These are phyloP conservation scores for Gigaspora rosea DNA, from an alignment of 192 early-diverging fungal genomes.

Conservation along the genomic window DNA sequence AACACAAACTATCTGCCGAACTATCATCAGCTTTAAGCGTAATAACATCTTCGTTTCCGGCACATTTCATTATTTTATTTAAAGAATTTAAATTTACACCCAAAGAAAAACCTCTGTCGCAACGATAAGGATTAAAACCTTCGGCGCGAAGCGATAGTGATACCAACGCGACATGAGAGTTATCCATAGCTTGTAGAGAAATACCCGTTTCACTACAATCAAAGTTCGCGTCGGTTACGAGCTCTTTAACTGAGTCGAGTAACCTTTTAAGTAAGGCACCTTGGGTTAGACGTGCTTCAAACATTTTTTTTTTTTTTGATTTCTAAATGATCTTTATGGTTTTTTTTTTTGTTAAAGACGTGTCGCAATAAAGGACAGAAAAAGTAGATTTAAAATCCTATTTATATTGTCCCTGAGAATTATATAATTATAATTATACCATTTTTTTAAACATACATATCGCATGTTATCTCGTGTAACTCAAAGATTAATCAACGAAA, in stretches of 20 bases:
- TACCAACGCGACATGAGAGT: constrained; percentile 95
- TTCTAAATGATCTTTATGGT: too few species aligned
- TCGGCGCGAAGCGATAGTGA: constrained; percentile 78
- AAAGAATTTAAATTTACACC: constrained; percentile 87
- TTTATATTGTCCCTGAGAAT: too few species aligned
- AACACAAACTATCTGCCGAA: constrained; percentile 71
- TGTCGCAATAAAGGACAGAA: not conserved
- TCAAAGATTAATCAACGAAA: too few species aligned
- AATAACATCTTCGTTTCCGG: constrained; percentile 87
- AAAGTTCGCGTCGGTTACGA: constrained; percentile 96
- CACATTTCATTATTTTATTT: constrained; percentile 93
- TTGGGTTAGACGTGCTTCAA: constrained; percentile 89
- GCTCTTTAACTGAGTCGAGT: constrained; percentile 96
- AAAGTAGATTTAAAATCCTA: too few species aligned
- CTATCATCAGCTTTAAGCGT: constrained; percentile 90
- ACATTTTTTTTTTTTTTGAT: constrained; percentile 45
- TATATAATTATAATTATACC: too few species aligned
- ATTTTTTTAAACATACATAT: too few species aligned
- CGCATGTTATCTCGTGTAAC: too few species aligned
- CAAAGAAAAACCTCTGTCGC: constrained; percentile 87
- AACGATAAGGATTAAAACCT: constrained; percentile 86
- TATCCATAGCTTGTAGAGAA: constrained; percentile 98
- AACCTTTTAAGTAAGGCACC: constrained; percentile 86
- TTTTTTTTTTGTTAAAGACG: not conserved
- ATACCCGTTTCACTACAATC: constrained; percentile 96